Conservation (phyloP, 2,329 filamentous ascomycete genomes). For the Venturia carpophila region DNA sequence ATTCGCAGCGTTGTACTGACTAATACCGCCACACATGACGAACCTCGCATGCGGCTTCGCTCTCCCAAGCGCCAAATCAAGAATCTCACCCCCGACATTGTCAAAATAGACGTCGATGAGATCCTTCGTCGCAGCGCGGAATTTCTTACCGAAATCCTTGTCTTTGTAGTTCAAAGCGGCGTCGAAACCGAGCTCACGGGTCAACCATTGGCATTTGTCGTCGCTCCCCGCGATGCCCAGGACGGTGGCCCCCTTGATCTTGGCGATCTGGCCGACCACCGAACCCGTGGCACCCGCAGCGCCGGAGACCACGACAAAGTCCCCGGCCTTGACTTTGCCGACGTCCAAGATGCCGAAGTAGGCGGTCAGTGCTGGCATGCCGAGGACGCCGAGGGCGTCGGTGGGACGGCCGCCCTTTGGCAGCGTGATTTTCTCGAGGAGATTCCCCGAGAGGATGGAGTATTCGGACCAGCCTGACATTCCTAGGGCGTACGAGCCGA, state of each 20-base stretch:
- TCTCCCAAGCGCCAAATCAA: constrained; percentile 57
- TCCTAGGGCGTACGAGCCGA: constrained; percentile 51
- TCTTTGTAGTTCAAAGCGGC: constrained; percentile 63
- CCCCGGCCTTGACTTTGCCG: constrained; percentile 58
- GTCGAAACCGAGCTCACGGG: constrained; percentile 58
- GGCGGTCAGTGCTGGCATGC: constrained; percentile 53
- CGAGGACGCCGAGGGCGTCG: constrained; percentile 52
- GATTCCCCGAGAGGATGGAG: constrained; percentile 49
- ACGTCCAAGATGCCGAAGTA: constrained; percentile 68
- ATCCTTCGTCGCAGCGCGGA: constrained; percentile 52
- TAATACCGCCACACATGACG: constrained; percentile 64
- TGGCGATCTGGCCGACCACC: constrained; percentile 70
- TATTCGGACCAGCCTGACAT: constrained; percentile 60
- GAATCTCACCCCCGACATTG: constrained; percentile 65
- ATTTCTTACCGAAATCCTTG: constrained; percentile 50
- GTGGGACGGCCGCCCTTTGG: constrained; percentile 44
- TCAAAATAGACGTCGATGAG: constrained; percentile 66
- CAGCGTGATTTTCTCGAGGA: constrained; percentile 38
- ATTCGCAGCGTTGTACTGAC: constrained; percentile 54
- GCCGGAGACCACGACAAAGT: constrained; percentile 69
- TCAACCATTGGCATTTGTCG: constrained; percentile 61
- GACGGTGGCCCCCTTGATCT: constrained; percentile 58
- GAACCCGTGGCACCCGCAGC: constrained; percentile 72
- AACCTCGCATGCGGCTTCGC: constrained; percentile 57
- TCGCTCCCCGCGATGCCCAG: constrained; percentile 58